Percentiles rank a stretch among this genome's conserved stretches.
Evolutionary conservation across 2,329 filamentous ascomycete species (phyloP).

Genomic region (Zymoseptoria tritici): DNA sequence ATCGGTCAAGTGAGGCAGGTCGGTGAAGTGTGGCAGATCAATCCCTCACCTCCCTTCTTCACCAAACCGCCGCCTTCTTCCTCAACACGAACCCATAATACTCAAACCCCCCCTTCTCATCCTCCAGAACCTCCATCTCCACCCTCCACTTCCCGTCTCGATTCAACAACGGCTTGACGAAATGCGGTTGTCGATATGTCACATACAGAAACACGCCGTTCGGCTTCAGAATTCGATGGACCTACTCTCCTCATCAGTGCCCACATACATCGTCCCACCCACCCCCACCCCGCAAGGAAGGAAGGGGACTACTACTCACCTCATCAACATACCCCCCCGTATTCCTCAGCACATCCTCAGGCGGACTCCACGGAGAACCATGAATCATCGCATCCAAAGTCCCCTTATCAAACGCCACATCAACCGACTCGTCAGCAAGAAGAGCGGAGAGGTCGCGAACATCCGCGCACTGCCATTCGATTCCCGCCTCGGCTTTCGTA

Average conservation of each 20-base stretch:
- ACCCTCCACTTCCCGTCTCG: conserved; percentile 39
- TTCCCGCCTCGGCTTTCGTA: conserved; percentile 24
- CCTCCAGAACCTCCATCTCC: conserved; percentile 37
- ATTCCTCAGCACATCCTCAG: conserved; percentile 24
- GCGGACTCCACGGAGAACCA: conserved; percentile 27
- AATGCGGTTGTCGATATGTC: conserved; percentile 50
- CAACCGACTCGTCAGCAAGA: conserved; percentile 34
- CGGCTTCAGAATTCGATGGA: conserved; percentile 24
- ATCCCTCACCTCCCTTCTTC: no score
- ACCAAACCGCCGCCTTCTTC: conserved; percentile 18
- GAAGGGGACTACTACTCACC: conserved; percentile 2
- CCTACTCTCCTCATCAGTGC: conserved; percentile 5
- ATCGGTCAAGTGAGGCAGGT: no score
- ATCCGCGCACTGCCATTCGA: conserved; percentile 47
- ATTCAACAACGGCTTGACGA: conserved; percentile 44
- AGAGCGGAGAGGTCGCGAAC: conserved; percentile 44
- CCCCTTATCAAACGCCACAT: conserved; percentile 45
- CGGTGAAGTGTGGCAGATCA: no score
- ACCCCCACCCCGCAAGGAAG: no score
- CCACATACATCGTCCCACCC: no score
- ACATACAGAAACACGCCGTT: conserved; percentile 28
- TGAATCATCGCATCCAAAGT: conserved; percentile 31
- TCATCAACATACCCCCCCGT: conserved; percentile 21
- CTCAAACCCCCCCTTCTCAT: conserved; percentile 39
- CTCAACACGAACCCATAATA: conserved; percentile 42